Evolutionary conservation across 352 stramenopile species (phyloP).

Genomic region (Globisporangium iwayamae): DNA sequence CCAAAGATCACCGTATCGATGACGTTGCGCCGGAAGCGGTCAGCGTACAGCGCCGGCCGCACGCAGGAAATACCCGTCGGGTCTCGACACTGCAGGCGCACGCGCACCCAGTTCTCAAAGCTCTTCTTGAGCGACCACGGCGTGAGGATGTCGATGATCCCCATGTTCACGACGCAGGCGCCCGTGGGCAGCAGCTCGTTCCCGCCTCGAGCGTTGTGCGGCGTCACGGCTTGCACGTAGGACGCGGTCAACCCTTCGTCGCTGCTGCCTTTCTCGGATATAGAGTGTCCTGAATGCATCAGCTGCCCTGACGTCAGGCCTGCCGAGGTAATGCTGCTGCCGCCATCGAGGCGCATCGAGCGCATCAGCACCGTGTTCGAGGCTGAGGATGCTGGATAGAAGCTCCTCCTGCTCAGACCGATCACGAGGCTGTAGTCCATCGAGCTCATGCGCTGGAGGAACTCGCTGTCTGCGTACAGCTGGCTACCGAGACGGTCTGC

Average conservation of each 20-base stretch:
- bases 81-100: conserved; percentile 78
- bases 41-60: conserved; percentile 74
- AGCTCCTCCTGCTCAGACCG: conserved; percentile 74
- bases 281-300: background rate
- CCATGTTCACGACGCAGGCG: conserved; percentile 91
- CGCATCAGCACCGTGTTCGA: conserved; percentile 17
- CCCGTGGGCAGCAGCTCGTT: conserved; percentile 53
- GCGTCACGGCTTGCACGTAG: conserved; percentile 60
- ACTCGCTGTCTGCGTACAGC: conserved; percentile 90
- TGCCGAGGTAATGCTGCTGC: background rate
- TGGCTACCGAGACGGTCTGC: conserved; percentile 77
- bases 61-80: conserved; percentile 80
- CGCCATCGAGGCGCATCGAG: conserved; percentile 23
- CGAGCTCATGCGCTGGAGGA: conserved; percentile 93
- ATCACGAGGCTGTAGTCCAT: conserved; percentile 98
- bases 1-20: conserved; percentile 83
- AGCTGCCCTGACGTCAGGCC: background rate
- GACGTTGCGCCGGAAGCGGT: conserved; percentile 83
- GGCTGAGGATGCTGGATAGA: conserved; percentile 33
- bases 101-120: conserved; percentile 85
- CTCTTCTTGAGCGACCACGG: conserved; percentile 94
- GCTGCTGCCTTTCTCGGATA: conserved; percentile 22
- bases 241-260: conserved; percentile 26
- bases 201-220: conserved; percentile 26
- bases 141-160: conserved; percentile 97